phyloP scores from a whole-genome alignment of 257 asterid species.

The Nicotiana benthamiana region DNA sequence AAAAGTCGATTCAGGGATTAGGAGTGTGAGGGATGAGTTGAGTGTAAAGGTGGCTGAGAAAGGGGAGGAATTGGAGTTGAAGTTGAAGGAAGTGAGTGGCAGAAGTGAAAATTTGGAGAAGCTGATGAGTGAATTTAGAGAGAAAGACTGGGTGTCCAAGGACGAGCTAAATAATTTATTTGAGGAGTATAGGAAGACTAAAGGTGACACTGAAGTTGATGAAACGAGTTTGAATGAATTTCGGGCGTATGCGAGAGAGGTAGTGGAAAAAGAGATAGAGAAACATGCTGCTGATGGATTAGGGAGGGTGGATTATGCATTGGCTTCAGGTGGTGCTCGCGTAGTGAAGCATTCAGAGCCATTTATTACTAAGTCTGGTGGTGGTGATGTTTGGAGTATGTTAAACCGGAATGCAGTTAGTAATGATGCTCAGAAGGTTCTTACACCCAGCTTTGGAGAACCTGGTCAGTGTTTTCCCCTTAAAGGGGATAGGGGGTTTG shows the following conservation, averaged over 20 bases:
- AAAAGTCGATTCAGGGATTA: slow-evolving; percentile 41
- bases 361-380: slow-evolving; percentile 16
- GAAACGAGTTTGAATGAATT: slow-evolving; percentile 61
- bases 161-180: slow-evolving; percentile 54
- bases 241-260: slow-evolving; percentile 51
- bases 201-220: slow-evolving; percentile 12
- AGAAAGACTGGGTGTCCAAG: slow-evolving; percentile 45
- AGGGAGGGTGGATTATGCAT: slow-evolving; percentile 80
- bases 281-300: slow-evolving; percentile 83
- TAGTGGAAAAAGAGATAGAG: slow-evolving; percentile 65
- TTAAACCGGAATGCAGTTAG: slow-evolving; percentile 16
- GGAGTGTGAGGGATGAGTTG: slow-evolving; percentile 42
- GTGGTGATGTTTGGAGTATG: slow-evolving; percentile 15
- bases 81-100: slow-evolving; percentile 53
- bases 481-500: slow-evolving; percentile 61
- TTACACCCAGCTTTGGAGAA: slow-evolving; percentile 92
- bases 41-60: slow-evolving; percentile 38
- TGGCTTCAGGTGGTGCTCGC: slow-evolving; percentile 66
- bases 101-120: slow-evolving; percentile 54
- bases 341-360: slow-evolving; percentile 76
- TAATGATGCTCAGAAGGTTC: slow-evolving; percentile 51
- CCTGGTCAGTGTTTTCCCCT: slow-evolving; percentile 92
- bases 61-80: slow-evolving; percentile 34
- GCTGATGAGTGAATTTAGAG: slow-evolving; percentile 41
- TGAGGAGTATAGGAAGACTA: slow-evolving; percentile 50